phyloP scores from a whole-genome alignment of 2,329 filamentous ascomycete species.

The Diatrype stigma region DNA sequence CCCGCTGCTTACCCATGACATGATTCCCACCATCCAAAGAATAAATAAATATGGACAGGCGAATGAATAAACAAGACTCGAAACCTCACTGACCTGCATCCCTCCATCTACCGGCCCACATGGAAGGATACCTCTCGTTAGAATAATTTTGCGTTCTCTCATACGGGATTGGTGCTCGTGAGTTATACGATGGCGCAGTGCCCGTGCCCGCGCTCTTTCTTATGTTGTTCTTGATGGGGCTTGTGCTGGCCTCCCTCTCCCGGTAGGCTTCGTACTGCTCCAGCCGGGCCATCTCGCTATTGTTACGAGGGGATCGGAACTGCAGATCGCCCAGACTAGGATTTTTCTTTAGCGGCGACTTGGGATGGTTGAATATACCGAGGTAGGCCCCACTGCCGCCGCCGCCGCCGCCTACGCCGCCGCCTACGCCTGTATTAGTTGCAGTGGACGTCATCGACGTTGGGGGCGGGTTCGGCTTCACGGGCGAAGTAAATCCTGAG shows the following conservation, averaged over 20 bases:
- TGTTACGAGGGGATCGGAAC: slow-evolving; percentile 51
- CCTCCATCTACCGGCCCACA: slow-evolving; percentile 22
- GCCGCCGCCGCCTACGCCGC: not conserved
- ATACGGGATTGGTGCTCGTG: slow-evolving; percentile 14
- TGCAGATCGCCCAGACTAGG: slow-evolving; percentile 56
- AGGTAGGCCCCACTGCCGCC: slow-evolving; percentile 62
- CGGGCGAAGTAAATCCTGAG: slow-evolving; percentile 58
- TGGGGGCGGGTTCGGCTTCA: slow-evolving; percentile 19
- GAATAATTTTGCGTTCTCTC: slow-evolving; percentile 16
- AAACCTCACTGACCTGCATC: not conserved
- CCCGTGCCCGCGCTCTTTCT: slow-evolving; percentile 27
- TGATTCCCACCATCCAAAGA: too few species aligned
- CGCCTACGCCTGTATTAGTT: slow-evolving; percentile 14
- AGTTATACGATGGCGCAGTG: slow-evolving; percentile 10
- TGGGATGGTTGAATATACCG: slow-evolving; percentile 74
- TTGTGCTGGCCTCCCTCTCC: slow-evolving; percentile 21
- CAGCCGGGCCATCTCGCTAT: slow-evolving; percentile 56
- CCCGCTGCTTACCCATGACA: too few species aligned
- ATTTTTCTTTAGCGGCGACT: slow-evolving; percentile 79
- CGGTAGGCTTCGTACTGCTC: slow-evolving; percentile 41
- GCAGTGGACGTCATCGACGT: slow-evolving; percentile 13
- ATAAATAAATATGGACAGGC: not conserved
- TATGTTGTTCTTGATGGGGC: slow-evolving; percentile 21
- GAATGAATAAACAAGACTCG: not conserved
- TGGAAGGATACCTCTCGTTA: slow-evolving; percentile 30